Percentiles rank a stretch among this genome's conserved stretches.
These are phyloP conservation scores for Cercospora zeina DNA, from an alignment of 2,329 filamentous ascomycete genomes.

Conservation along the genomic window DNA sequence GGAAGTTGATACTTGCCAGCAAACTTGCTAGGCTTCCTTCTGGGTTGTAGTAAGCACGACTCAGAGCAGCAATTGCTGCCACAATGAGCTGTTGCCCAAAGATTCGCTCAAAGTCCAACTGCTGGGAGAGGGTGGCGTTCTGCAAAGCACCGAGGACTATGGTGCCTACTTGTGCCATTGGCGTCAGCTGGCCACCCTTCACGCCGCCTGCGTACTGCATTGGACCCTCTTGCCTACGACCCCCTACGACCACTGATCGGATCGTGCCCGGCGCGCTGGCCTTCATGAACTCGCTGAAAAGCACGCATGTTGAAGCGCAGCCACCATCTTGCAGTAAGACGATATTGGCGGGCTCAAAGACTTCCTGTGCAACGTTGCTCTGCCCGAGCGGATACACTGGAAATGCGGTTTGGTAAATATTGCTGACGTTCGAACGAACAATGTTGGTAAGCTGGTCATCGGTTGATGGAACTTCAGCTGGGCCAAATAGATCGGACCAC, in stretches of 20 bases:
- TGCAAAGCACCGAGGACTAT: background rate
- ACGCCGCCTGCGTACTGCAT: conserved; percentile 48
- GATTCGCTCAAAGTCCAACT: conserved; percentile 6
- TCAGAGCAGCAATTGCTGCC: conserved; percentile 11
- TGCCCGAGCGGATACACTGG: conserved; percentile 26
- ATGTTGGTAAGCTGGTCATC: conserved; percentile 42
- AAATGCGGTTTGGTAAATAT: conserved; percentile 14
- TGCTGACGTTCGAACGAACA: conserved; percentile 41
- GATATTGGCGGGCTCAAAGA: conserved; percentile 45
- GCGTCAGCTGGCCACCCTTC: conserved; percentile 43
- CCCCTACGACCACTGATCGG: conserved; percentile 44
- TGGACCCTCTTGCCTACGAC: conserved; percentile 42
- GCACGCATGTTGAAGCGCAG: conserved; percentile 48
- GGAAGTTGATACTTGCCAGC: conserved; percentile 42
- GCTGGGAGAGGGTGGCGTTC: conserved; percentile 3
- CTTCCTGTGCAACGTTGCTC: conserved; percentile 37
- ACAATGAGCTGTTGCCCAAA: conserved; percentile 9
- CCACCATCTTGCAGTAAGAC: conserved; percentile 47
- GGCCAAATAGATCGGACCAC: conserved; percentile 44
- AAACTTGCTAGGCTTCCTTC: background rate
- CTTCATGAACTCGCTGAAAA: conserved; percentile 47
- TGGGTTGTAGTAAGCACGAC: conserved; percentile 4
- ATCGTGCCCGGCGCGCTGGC: conserved; percentile 40
- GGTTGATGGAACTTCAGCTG: conserved; percentile 24
- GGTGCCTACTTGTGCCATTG: conserved; percentile 4